Conservation (phyloP, 306 rosid species). For the Casuarina cunninghamiana region DNA sequence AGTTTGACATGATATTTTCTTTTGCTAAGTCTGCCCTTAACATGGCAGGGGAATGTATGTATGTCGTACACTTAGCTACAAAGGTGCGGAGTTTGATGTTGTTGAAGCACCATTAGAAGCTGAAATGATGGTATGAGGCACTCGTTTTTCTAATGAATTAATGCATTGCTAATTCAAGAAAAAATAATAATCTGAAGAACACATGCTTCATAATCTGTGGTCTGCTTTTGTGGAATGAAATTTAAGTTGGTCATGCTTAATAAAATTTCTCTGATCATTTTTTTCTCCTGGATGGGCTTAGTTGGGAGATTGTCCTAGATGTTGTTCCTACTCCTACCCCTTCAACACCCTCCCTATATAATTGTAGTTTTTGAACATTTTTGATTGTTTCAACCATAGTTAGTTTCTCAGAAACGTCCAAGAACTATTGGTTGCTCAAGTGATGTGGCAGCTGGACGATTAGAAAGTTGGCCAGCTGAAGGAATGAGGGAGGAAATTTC, state of each 20-base stretch:
- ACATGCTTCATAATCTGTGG: not conserved
- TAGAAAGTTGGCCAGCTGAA: not conserved
- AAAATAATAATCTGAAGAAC: not conserved
- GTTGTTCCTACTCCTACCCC: not conserved
- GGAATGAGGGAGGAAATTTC: not conserved
- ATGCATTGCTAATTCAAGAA: not conserved
- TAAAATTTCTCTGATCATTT: not conserved
- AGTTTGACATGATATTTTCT: not conserved
- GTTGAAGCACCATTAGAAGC: conserved; percentile 87
- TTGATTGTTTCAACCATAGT: not conserved
- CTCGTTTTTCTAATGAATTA: conserved; percentile 15
- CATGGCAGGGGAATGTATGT: conserved; percentile 92
- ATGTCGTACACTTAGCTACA: conserved; percentile 94
- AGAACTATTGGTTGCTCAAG: too few species aligned
- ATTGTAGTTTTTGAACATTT: not conserved
- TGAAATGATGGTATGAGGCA: conserved; percentile 79
- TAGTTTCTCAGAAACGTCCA: too few species aligned
- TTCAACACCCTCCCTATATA: not conserved
- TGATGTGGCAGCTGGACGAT: not conserved
- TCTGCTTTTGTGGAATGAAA: not conserved
- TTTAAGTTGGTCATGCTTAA: not conserved
- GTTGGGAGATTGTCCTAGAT: not conserved
- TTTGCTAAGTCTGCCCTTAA: conserved; percentile 9
- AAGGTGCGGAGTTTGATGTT: conserved; percentile 90
- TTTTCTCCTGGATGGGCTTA: not conserved